Evolutionary conservation across 2,329 filamentous ascomycete genomes (phyloP), one percentile per base, ranked within the genome.

Genomic region (Arthroderma sp.): DNA sequence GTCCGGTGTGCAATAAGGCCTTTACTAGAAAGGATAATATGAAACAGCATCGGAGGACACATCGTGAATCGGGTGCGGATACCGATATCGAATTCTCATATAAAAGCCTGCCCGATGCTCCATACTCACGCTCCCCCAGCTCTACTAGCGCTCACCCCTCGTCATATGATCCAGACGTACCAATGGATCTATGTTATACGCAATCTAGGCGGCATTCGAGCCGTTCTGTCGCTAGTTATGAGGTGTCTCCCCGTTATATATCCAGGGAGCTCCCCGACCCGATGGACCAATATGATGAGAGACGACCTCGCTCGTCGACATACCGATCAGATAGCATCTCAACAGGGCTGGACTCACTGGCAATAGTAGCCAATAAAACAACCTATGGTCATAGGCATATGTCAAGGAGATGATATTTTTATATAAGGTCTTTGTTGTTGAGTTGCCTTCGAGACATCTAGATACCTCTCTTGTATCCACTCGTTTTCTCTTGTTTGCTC

Each of bases 1-100:
- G 82, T 65, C 82, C 82, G 0, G 80, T 84, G 60, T 85, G 82
- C 73, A 80, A 81, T 72, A 85, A 85, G 68, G 81, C 81, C 11
- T 85, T 85, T 66, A 84, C 82, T 11, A 79, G 82, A 61, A 85
- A 85, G 65, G 82, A 85, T 71, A 85, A 85, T 69, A 85, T 85
- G 82, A 83, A 85, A 69, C 82, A 85, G 67, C 82, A 85, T 63
- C 81, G 81, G 44, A 75, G 82, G 37, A 85, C 82, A 0, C 82
- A 85, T 66, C 69, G 71, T 37, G 68, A 66, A 0, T 67, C 59
- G 23, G 55, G 68, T 47, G 69, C 68, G 0, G 66, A 71, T 19
- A 69, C 70, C 1, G 59, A 56, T 28, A 23, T 56, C n/a, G 56
- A 58, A 1, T 15, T 37, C 4, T 21, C 31, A 8, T 23, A 51